These are phyloP conservation scores for Globisporangium viniferum DNA, from an alignment of 352 stramenopile species.

Conservation along the genomic window DNA sequence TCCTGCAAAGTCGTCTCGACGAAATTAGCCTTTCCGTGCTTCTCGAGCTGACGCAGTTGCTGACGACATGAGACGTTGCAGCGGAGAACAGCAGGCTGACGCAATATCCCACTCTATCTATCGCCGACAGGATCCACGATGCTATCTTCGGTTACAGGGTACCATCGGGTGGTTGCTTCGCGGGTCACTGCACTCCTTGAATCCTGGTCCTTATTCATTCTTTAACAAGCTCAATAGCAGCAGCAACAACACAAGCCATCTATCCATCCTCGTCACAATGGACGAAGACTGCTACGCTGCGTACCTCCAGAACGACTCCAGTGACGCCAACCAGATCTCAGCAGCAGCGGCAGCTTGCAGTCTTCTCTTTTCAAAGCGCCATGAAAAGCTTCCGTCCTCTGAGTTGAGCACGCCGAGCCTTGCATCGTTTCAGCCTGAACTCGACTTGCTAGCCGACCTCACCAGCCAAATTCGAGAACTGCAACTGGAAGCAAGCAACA, in stretches of 20 bases:
- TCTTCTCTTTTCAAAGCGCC: conserved; percentile 1
- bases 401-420: neutral
- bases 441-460: conserved; percentile 6
- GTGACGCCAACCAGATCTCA: conserved; percentile 10
- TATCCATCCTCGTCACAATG: neutral
- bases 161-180: neutral
- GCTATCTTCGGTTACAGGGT: neutral
- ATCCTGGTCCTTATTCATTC: neutral
- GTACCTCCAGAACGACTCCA: neutral
- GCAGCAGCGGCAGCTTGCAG: conserved; percentile 1
- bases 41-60: neutral
- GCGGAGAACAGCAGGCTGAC: neutral
- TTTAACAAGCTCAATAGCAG: neutral
- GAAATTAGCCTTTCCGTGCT: neutral
- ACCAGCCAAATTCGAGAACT: conserved; percentile 11
- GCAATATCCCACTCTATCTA: neutral
- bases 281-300: neutral
- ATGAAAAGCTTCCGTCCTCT: neutral
- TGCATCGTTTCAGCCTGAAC: neutral
- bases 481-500: neutral
- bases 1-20: neutral
- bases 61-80: conserved; percentile 6
- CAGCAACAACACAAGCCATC: neutral
- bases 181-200: neutral
- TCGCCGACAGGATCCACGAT: neutral